Evolutionary conservation across 2,329 filamentous ascomycete genomes (phyloP).

Genomic region (Hypoxylon sp.): DNA sequence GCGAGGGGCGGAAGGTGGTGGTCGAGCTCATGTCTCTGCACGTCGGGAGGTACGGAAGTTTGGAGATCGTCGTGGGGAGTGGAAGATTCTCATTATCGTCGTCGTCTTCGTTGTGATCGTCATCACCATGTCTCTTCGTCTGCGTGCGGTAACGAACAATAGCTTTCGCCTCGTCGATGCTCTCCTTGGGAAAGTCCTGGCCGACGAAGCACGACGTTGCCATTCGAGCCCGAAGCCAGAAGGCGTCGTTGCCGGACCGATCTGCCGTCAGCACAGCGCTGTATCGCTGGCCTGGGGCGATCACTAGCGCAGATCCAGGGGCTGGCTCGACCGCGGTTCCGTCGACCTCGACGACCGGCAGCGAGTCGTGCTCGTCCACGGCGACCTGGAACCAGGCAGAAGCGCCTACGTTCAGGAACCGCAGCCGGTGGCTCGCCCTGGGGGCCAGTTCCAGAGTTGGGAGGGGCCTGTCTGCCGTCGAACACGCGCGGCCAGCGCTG

Average conservation of each 20-base stretch:
- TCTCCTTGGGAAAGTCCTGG: conserved; percentile 53
- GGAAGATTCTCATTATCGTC: conserved; percentile 21
- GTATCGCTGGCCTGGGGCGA: conserved; percentile 76
- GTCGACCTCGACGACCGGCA: conserved; percentile 71
- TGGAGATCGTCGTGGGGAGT: conserved; percentile 50
- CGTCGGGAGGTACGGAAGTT: conserved; percentile 48
- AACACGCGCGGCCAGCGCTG: conserved; percentile 53
- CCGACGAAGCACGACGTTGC: conserved; percentile 66
- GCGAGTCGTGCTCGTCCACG: conserved; percentile 67
- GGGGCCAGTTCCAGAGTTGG: conserved; percentile 58
- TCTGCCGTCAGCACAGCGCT: conserved; percentile 70
- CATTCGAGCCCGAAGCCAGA: conserved; percentile 72
- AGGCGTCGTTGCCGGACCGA: conserved; percentile 60
- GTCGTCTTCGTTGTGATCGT: conserved; percentile 28
- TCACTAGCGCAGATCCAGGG: conserved; percentile 66
- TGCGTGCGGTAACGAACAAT: conserved; percentile 55
- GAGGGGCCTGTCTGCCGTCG: conserved; percentile 49
- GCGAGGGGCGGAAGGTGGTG: conserved; percentile 53
- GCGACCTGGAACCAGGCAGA: conserved; percentile 77
- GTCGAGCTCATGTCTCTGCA: conserved; percentile 61
- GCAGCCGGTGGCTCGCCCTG: conserved; percentile 68
- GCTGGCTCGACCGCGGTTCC: conserved; percentile 70
- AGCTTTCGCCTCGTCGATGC: conserved; percentile 56
- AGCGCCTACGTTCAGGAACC: conserved; percentile 74
- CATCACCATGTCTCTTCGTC: conserved; percentile 17